Base-by-base conservation (phyloP, 2,329 filamentous ascomycete species). In the Botryotinia narcissicola region DNA sequence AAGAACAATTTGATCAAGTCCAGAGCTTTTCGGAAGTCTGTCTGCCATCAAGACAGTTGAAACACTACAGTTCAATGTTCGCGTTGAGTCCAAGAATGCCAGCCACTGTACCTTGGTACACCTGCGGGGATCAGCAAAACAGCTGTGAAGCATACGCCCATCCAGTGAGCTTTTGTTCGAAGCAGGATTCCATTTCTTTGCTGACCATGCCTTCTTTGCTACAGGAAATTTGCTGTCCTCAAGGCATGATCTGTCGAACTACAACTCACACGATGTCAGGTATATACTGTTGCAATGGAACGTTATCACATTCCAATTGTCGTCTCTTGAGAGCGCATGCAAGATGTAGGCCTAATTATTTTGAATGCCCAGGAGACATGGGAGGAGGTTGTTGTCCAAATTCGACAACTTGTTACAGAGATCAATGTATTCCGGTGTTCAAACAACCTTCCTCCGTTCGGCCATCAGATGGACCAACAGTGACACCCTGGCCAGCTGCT, bases 151-250 rank as follows among this genome's bases (percentile, higher is more conserved):
- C 74, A 54, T 78, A 73, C 54, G 72, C 73, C n/a, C 79, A 78
- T 59, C 77, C 77, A 48, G 80, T 80, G 64, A 75, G 78, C 71
- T 12, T 37, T 42, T 9, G 3, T 4, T 25, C 9, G 44, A 3
- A 22, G 14, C 22, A 40, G 46, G 20, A 32, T 40, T 16, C 48
- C 29, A 35, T 35, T 54, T n/a, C 9, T 42, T 37, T 16, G 51
- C 42, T 68, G 72, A 42, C 51, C 44, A 69, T 35, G 14, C 51
- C 32, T 61, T 25, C 60, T 44, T 29, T 48, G 7, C 64, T 40
- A 37, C 8, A 81, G 80, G 71, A 78, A 29, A 79, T 80, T 32
- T 81, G 79, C 69, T 81, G 80, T 68, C 80, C 80, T 22, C 67
- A 57, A 40, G 48, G 66, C 54, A 78, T 77, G 74, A 63, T 72